A percentile compares a stretch with the other conserved stretches of the same genome.
Conservation (phyloP, 2,329 filamentous ascomycete genomes). For the Penicillium paneum region DNA sequence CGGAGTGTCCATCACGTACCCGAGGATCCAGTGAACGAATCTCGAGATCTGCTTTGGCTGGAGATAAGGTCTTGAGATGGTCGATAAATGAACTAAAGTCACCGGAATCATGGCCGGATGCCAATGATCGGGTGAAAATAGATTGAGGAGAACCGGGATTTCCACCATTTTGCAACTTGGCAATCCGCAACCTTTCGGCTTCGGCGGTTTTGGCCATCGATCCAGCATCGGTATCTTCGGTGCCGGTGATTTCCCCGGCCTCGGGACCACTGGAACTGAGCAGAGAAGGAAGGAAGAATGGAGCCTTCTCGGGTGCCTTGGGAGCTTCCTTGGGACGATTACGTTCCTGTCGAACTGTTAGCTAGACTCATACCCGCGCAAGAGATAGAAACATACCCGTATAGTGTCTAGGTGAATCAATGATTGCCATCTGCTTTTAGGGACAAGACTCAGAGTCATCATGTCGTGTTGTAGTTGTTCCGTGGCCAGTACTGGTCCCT, state of each 20-base stretch:
- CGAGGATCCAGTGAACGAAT: conserved; percentile 69
- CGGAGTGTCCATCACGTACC: conserved; percentile 54
- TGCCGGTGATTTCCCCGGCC: conserved; percentile 22
- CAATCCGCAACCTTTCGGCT: conserved; percentile 63
- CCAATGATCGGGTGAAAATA: conserved; percentile 50
- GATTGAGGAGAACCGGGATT: conserved; percentile 30
- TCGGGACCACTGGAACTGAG: conserved; percentile 24
- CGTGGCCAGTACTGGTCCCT: conserved; percentile 55
- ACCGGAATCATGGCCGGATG: conserved; percentile 46
- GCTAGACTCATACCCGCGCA: neutral
- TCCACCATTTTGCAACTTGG: conserved; percentile 58
- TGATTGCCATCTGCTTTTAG: conserved; percentile 90
- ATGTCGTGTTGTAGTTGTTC: conserved; percentile 81
- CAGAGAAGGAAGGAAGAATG: conserved; percentile 76
- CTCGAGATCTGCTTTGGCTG: conserved; percentile 83
- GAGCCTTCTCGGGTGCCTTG: conserved; percentile 88
- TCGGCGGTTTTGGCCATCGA: conserved; percentile 34
- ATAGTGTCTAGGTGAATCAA: conserved; percentile 89
- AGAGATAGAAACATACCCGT: conserved; percentile 41
- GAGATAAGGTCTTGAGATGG: conserved; percentile 75
- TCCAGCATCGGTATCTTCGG: conserved; percentile 30
- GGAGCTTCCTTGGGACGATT: conserved; percentile 93
- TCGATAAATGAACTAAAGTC: conserved; percentile 69
- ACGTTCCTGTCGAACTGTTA: conserved; percentile 58
- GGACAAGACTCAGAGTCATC: conserved; percentile 84